Evolutionary conservation across 495 filamentous ascomycete genomes (phyloP), one percentile per base, ranked within the genome.

Genomic region (Penicillium waksmanii): DNA sequence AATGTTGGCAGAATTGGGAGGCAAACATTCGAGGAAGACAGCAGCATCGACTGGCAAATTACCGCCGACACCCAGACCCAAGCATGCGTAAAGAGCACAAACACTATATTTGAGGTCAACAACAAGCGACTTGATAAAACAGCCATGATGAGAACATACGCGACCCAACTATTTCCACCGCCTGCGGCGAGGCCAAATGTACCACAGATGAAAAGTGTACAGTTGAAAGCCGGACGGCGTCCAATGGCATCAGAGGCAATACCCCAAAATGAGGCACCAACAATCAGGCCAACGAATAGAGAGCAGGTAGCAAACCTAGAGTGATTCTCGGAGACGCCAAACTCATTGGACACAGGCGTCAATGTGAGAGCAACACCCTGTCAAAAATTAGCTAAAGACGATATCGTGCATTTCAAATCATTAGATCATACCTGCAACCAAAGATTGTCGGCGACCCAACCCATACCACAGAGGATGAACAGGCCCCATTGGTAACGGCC

Each of bases 401-500:
- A 11, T 1, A 3, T 47, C 3, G 12, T 40, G 12, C 9, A 27
- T 7, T 8, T 5, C 31, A 12, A 5, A 40, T 13, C 36, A 13
- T 40, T 9, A 13, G 4, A n/a, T 52, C 59, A 19, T 65, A 69
- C 71, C 69, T 73, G 69, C 46, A 78, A 56, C 76, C 76, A 79
- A 44, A 79, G 74, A 58, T 83, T 84, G 55, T 84, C 81, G 42
- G 80, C 81, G n/a, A 82, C 63, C 87, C 87, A 93, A 33, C 90
- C 91, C 65, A 92, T 93, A 3, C 89, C 89, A 54, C 89, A 87
- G 18, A 96, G 86, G 31, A 84, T 72, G 66, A 92, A 93, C 1
- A 93, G 81, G 60, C 88, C 82, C 87, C 87, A 93, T 76, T 96
- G 90, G 66, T 94, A 96, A 57, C 81, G 79, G 51, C 91, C 91